Evolutionary conservation across 2,329 filamentous ascomycete species (phyloP).

Genomic region (Sarocladium strictum): DNA sequence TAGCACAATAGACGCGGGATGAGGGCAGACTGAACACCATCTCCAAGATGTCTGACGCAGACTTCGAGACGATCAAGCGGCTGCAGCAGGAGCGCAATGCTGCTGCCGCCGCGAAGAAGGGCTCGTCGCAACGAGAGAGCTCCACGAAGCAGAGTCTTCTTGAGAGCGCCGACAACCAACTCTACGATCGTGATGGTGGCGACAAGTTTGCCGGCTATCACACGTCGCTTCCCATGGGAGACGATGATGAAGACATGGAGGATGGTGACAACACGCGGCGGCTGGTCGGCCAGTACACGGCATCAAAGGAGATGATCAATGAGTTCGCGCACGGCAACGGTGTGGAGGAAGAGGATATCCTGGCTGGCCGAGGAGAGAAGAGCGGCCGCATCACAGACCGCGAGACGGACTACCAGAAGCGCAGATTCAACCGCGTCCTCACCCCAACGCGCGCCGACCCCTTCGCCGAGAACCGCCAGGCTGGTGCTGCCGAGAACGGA

Average conservation of each 20-base stretch:
- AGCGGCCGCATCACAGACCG: slow-evolving; percentile 86
- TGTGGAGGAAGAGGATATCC: slow-evolving; percentile 86
- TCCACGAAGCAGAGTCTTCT: slow-evolving; percentile 88
- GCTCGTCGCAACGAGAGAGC: slow-evolving; percentile 77
- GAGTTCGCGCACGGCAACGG: slow-evolving; percentile 83
- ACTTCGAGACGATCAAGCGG: slow-evolving; percentile 82
- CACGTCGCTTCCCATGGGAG: slow-evolving; percentile 75
- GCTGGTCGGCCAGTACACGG: slow-evolving; percentile 92
- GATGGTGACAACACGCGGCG: slow-evolving; percentile 68
- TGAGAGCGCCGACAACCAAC: slow-evolving; percentile 79
- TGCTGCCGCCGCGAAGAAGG: slow-evolving; percentile 70
- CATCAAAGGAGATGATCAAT: slow-evolving; percentile 84
- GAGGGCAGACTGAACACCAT: slow-evolving; percentile 28
- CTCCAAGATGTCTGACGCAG: slow-evolving; percentile 65
- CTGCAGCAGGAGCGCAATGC: slow-evolving; percentile 92
- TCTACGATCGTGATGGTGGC: slow-evolving; percentile 72
- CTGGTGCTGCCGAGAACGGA: slow-evolving; percentile 62
- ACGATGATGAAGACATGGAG: slow-evolving; percentile 73
- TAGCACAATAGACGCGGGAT: slow-evolving; percentile 37
- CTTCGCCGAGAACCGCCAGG: slow-evolving; percentile 70
- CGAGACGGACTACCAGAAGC: slow-evolving; percentile 97
- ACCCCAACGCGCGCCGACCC: slow-evolving; percentile 83
- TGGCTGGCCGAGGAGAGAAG: slow-evolving; percentile 77
- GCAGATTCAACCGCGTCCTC: slow-evolving; percentile 80
- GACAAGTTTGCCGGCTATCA: slow-evolving; percentile 90